phyloP scores from a whole-genome alignment of 805 yeast species.

The Metschnikowia cubensis region DNA sequence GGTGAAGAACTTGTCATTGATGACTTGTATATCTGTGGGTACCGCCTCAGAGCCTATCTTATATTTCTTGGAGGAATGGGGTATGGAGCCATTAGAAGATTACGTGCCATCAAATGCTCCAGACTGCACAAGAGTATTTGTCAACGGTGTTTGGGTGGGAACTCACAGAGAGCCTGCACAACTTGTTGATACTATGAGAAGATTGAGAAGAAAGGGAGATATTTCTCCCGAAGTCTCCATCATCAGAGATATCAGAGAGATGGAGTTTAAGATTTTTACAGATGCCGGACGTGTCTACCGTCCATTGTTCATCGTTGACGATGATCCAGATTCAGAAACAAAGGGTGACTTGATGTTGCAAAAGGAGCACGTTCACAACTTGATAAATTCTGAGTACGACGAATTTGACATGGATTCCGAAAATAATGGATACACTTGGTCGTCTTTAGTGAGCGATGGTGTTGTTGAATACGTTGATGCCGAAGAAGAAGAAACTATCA shows the following conservation, averaged over 20 bases:
- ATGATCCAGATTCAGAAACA: constrained; percentile 63
- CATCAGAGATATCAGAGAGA: constrained; percentile 94
- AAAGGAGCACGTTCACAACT: constrained; percentile 75
- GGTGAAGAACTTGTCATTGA: constrained; percentile 90
- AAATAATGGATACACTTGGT: constrained; percentile 67
- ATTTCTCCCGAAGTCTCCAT: constrained; percentile 94
- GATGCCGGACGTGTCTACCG: constrained; percentile 99
- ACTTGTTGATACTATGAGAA: constrained; percentile 84
- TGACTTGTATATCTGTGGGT: constrained; percentile 98
- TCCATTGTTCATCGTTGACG: constrained; percentile 91
- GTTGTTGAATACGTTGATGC: constrained; percentile 96
- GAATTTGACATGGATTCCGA: constrained; percentile 53
- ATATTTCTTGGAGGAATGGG: constrained; percentile 96
- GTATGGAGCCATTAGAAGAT: constrained; percentile 96
- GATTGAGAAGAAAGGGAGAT: constrained; percentile 91
- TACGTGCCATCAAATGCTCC: constrained; percentile 90
- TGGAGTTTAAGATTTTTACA: constrained; percentile 91
- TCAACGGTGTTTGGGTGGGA: constrained; percentile 99
- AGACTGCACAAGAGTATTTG: constrained; percentile 89
- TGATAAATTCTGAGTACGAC: constrained; percentile 61
- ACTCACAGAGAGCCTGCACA: constrained; percentile 95
- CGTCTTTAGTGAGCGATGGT: constrained; percentile 76
- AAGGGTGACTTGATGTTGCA: constrained; percentile 78
- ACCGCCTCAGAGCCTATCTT: constrained; percentile 93
- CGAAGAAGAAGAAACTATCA: constrained; percentile 96